Evolutionary conservation across 1,284 basidiomycete species (phyloP).

Genomic region (Lentinula novae-zelandiae): DNA sequence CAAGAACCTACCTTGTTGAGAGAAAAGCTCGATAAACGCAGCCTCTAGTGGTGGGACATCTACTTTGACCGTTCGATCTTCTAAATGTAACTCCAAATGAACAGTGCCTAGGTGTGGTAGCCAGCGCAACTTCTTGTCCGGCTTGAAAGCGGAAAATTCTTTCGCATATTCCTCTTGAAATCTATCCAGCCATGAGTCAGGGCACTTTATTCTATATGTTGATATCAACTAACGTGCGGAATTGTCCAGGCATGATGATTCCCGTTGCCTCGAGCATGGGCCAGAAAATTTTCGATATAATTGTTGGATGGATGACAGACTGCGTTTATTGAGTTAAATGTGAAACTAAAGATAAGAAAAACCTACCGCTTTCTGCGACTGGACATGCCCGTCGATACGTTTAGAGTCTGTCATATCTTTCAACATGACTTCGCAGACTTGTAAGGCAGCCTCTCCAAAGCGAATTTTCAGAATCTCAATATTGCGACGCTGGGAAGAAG

Average conservation of each 20-base stretch:
- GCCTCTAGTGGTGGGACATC: constrained; percentile 87
- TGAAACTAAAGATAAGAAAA: constrained; percentile 1
- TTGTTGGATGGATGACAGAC: constrained; percentile 78
- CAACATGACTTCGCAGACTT: constrained; percentile 95
- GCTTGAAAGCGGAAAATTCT: constrained; percentile 79
- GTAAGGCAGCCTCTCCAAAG: constrained; percentile 86
- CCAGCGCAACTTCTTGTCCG: constrained; percentile 87
- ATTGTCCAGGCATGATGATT: constrained; percentile 80
- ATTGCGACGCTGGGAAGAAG: constrained; percentile 65
- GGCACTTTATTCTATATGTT: constrained; percentile 1
- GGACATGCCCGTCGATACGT: constrained; percentile 81
- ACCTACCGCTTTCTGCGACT: constrained; percentile 61
- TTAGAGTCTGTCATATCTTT: constrained; percentile 93
- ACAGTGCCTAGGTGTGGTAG: constrained; percentile 84
- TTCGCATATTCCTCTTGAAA: constrained; percentile 73
- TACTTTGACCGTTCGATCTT: constrained; percentile 73
- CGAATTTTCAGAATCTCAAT: constrained; percentile 91
- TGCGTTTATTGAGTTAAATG: constrained; percentile 22
- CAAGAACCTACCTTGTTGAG: constrained; percentile 48
- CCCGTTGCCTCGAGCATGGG: constrained; percentile 73
- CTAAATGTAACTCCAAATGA: constrained; percentile 71
- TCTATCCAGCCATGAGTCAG: constrained; percentile 33
- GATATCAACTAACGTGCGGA: constrained; percentile 55
- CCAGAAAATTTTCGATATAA: constrained; percentile 94
- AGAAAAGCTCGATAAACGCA: constrained; percentile 85